Base-by-base conservation (phyloP, 306 rosid species). In the Rosa chinensis region DNA sequence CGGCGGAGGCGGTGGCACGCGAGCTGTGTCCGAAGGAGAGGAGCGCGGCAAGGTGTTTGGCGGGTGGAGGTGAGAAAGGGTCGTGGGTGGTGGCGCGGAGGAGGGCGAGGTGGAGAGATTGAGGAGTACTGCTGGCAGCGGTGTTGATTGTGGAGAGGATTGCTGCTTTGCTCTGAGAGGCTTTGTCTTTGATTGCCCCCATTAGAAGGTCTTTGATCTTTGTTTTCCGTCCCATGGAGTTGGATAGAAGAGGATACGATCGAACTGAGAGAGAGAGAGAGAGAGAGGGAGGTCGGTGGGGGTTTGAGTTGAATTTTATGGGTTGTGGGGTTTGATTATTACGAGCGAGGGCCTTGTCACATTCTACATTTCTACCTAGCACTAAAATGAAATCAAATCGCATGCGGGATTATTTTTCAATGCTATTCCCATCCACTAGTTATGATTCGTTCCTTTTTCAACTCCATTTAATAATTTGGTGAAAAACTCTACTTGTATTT, bases 81-180 rank as follows among this genome's bases (percentile, higher is more conserved):
- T 91, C 87, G 70, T 94, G 99, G 23, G 87, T 88, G 61, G 99
- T 94, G 86, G 93, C 91, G 76, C 97, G 94, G 66, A 94, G 88
- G 75, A 88, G 89, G 50, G 88, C 45, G 18, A 87, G 86, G 16
- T 84, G 76, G 58, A 89, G 86, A 9, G 70, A 66, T 6, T 8
- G 45, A 35, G 44, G n/a, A 32, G 45, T 2, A 1, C n/a, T 80
- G 85, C 6, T 85, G 66, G 61, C 76, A 37, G 74, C 85, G 6
- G 88, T 73, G 64, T 78, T 47, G 74, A 87, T 91, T 59, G 82
- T 81, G 16, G 91, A 86, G 25, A 88, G 82, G 6, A 94, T 42
- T 37, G 86, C 97, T 0, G 97, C 99, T 81, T 86, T 90, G 87
- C 97, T 77, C 56, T 88, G 97, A 0, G 99, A 92, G 0, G 93